Evolutionary conservation across 768 basidiomycete species (phyloP).

Genomic region (Podaxis sp.): DNA sequence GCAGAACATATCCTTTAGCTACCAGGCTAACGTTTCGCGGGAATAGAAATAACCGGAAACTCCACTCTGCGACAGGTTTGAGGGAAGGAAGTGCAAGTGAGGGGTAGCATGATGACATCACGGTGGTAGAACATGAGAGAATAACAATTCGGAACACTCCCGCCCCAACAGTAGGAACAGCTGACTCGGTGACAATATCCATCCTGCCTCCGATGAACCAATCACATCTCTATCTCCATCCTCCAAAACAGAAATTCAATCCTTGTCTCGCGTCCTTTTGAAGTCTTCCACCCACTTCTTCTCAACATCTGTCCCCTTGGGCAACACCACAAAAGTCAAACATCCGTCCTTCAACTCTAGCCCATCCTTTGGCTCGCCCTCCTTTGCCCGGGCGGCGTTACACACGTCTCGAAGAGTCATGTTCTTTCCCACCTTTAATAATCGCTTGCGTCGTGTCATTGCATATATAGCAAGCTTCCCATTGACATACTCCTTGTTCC

Average conservation of each 20-base stretch:
- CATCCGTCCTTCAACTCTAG: slow-evolving; percentile 83
- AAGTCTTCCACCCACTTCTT: slow-evolving; percentile 85
- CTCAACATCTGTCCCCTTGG: slow-evolving; percentile 68
- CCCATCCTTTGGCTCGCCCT: slow-evolving; percentile 68
- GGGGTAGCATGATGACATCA: slow-evolving; percentile 1
- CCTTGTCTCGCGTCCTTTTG: slow-evolving; percentile 53
- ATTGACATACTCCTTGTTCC: slow-evolving; percentile 60
- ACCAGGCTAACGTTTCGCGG: slow-evolving; percentile 1
- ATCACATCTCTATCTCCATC: not conserved
- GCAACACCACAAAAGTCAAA: slow-evolving; percentile 75
- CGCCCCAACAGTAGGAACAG: not conserved
- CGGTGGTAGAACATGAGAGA: slow-evolving; percentile 8
- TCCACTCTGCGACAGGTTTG: not conserved
- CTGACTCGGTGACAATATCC: slow-evolving; percentile 1
- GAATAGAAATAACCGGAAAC: not conserved
- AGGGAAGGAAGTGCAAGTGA: not conserved
- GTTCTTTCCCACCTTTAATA: slow-evolving; percentile 91
- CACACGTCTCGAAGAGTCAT: slow-evolving; percentile 83
- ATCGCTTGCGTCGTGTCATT: slow-evolving; percentile 68
- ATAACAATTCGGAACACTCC: not conserved
- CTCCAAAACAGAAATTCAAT: not conserved
- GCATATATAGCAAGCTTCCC: slow-evolving; percentile 79
- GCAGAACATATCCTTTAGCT: not conserved
- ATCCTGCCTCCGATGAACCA: not conserved
- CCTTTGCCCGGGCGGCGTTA: slow-evolving; percentile 56